Evolutionary conservation across 2,329 filamentous ascomycete genomes (phyloP).

Genomic region (Aureobasidium sp.): DNA sequence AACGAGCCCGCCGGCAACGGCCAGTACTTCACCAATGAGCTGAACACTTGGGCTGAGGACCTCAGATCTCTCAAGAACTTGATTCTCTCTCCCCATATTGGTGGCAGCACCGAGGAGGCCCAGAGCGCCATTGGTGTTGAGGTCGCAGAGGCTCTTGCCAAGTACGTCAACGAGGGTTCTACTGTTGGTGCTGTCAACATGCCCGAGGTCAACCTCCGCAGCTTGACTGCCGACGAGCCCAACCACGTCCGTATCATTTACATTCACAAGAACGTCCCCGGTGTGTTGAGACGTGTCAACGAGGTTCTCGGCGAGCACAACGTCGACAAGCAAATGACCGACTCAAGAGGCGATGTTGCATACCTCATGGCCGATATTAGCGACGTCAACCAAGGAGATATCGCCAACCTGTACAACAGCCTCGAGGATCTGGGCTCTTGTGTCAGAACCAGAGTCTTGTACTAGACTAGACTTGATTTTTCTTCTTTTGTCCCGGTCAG

Average conservation of each 20-base stretch:
- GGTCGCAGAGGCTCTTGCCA: constrained; percentile 78
- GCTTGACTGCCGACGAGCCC: constrained; percentile 81
- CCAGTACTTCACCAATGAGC: constrained; percentile 79
- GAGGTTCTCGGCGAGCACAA: constrained; percentile 92
- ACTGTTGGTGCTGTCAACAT: constrained; percentile 92
- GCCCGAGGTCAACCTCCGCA: constrained; percentile 87
- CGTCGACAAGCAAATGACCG: constrained; percentile 97
- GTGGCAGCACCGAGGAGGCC: constrained; percentile 94
- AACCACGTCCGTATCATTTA: constrained; percentile 88
- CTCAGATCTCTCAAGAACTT: constrained; percentile 81
- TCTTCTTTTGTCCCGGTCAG: neutral
- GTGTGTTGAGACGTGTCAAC: constrained; percentile 91
- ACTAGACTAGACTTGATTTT: constrained; percentile 25
- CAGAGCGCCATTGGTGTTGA: constrained; percentile 94
- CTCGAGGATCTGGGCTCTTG: constrained; percentile 61
- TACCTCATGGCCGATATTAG: constrained; percentile 98
- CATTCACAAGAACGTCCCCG: constrained; percentile 93
- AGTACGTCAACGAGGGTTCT: constrained; percentile 92
- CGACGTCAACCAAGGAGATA: constrained; percentile 69
- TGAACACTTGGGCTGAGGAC: constrained; percentile 82
- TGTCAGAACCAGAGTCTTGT: constrained; percentile 44
- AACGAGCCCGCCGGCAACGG: constrained; percentile 91
- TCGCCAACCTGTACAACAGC: constrained; percentile 77
- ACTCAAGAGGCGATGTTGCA: constrained; percentile 86
- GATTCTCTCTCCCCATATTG: constrained; percentile 93